Base-by-base conservation (phyloP, 202 grass and related monocot species). In the Hordeum pubiflorum region DNA sequence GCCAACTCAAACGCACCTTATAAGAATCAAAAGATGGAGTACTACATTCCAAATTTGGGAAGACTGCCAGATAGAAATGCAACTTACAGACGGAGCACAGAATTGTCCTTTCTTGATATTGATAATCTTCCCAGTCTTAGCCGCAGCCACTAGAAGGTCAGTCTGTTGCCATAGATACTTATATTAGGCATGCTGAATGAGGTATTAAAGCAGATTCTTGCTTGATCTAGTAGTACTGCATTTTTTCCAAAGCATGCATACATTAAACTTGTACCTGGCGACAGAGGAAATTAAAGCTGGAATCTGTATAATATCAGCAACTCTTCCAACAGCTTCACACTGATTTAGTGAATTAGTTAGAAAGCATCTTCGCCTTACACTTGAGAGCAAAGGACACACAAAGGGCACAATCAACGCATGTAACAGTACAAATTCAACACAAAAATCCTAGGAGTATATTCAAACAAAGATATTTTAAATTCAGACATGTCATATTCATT, bases 101-200 rank as follows among this genome's bases (percentile, higher is more conserved):
- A 98, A 94, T 93, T 98, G 95, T 58, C 92, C 92, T 89, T 98
- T 98, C 88, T 98, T 98, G 79, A 98, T 94, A 82, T 93, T 98
- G 80, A 98, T 93, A 77, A 98, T 98, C 83, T 85, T 98, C 61
- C 95, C 95, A 48, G 95, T 98, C 76, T 93, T 91, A 40, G 95
- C 95, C 14, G 95, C 95, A 32, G 92, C 88, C 58, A 98, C 84
- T 75, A 98, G 82, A 80, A 98, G 92, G 58, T 98, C 92, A 64
- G 95, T 98, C 92, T 94, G 88, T 83, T 87, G 82, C 9, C 75
- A 52, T 48, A 86, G 12, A 74, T 75, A 34, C 72, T 68, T 84
- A 60, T 63, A 82, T 88, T 81, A 89, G 26, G 4, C 0, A 82
- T 58, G 39, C 4, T 83, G 18, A 68, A 81, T 0, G 2, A 46